A percentile compares a stretch with the other conserved stretches of the same genome.
Conservation (phyloP, 2,329 filamentous ascomycete genomes). For the Venturia pyrina region DNA sequence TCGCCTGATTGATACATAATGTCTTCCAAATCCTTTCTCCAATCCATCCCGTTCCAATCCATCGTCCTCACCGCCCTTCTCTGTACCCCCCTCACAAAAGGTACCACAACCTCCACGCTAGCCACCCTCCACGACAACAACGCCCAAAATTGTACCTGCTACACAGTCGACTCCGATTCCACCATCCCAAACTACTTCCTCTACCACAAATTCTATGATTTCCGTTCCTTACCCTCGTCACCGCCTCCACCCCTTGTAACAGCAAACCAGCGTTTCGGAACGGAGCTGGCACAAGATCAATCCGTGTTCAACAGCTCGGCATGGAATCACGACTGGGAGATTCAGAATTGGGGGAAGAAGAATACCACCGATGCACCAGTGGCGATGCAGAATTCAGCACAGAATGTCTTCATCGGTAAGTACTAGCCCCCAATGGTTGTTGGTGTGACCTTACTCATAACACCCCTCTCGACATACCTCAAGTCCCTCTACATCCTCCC, state of each 20-base stretch:
- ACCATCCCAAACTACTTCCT: constrained; percentile 37
- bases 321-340: constrained; percentile 30
- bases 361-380: constrained; percentile 28
- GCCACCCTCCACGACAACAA: background rate
- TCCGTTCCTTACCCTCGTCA: constrained; percentile 26
- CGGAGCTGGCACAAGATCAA: constrained; percentile 16
- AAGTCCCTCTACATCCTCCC: background rate
- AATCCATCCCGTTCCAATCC: background rate
- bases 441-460: too few relatives aligned
- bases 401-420: constrained; percentile 36
- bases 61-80: background rate
- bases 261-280: constrained; percentile 16
- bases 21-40: background rate
- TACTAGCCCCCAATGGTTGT: too few relatives aligned
- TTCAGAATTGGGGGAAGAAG: constrained; percentile 36
- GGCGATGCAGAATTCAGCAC: constrained; percentile 34
- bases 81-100: background rate
- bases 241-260: constrained; percentile 20
- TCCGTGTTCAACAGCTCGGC: constrained; percentile 24
- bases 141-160: constrained; percentile 1
- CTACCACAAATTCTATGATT: constrained; percentile 43
- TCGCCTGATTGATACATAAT: background rate
- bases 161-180: constrained; percentile 19
- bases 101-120: background rate
- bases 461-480: background rate